Evolutionary conservation across 2,329 filamentous ascomycete species (phyloP).

Genomic region (Peltaster fructicola): DNA sequence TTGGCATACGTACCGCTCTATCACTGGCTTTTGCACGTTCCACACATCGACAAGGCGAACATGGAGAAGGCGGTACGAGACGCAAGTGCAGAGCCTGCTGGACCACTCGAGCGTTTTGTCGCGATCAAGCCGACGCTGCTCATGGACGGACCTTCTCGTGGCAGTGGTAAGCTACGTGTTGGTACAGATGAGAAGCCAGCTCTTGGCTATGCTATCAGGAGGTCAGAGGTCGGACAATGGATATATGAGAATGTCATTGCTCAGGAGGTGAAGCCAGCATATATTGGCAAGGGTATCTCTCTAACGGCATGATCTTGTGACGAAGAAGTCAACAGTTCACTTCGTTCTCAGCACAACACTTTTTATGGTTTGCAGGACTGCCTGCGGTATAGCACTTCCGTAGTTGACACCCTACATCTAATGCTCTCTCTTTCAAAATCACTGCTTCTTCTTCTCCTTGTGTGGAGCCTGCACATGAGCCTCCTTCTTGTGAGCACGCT

Average conservation of each 20-base stretch:
- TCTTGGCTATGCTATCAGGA: slow-evolving; percentile 21
- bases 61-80: slow-evolving; percentile 19
- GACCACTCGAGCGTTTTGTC: slow-evolving; percentile 13
- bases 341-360: not conserved
- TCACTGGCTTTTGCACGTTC: slow-evolving; percentile 16
- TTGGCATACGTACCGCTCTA: slow-evolving; percentile 18
- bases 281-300: slow-evolving; percentile 17
- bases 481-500: slow-evolving; percentile 24
- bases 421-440: slow-evolving; percentile 3
- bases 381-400: too few relatives aligned
- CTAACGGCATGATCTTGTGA: too few relatives aligned
- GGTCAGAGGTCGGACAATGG: slow-evolving; percentile 24
- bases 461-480: slow-evolving; percentile 13
- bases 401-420: too few relatives aligned
- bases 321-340: slow-evolving; percentile 1
- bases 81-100: slow-evolving; percentile 10
- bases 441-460: slow-evolving; percentile 16
- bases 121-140: slow-evolving; percentile 23
- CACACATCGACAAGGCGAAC: slow-evolving; percentile 24
- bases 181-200: slow-evolving; percentile 18
- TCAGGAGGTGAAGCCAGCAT: slow-evolving; percentile 10
- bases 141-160: slow-evolving; percentile 15
- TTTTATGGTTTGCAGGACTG: too few relatives aligned
- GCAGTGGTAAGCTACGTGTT: slow-evolving; percentile 14
- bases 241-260: slow-evolving; percentile 20